These are phyloP conservation scores for Blastobotrys buckinghamii DNA, from an alignment of 1,139 yeast genomes.

Conservation along the genomic window DNA sequence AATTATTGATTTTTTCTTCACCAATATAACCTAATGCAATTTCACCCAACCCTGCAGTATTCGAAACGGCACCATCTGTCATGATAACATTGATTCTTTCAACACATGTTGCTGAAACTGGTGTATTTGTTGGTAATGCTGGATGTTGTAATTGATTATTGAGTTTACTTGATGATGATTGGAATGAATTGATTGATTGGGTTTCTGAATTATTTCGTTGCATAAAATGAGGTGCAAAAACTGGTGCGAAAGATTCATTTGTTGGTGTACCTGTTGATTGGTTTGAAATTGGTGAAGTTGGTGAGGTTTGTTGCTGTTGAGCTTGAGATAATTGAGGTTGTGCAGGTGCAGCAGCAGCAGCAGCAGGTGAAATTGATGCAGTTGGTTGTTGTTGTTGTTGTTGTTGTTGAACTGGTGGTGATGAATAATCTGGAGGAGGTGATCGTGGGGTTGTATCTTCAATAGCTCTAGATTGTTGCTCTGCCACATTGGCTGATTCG, in stretches of 20 bases:
- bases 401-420: no score
- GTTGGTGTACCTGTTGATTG: conserved; percentile 1
- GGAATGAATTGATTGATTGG: conserved; percentile 22
- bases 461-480: no score
- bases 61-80: conserved; percentile 54
- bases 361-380: no score
- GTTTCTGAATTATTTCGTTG: conserved; percentile 14
- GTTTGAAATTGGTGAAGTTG: neutral
- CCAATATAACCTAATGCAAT: conserved; percentile 61
- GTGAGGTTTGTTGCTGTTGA: neutral
- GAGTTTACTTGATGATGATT: conserved; percentile 13
- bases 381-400: no score
- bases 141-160: conserved; percentile 30
- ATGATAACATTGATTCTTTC: conserved; percentile 74
- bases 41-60: conserved; percentile 69
- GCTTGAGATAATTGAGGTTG: no score
- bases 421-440: no score
- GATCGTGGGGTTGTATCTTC: no score
- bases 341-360: no score
- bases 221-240: neutral
- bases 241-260: neutral
- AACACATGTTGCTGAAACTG: conserved; percentile 71
- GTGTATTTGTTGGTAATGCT: conserved; percentile 44
- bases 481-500: no score
- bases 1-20: conserved; percentile 18